phyloP scores from a whole-genome alignment of 108 stramenopile species.

The Skeletonema marinoi region DNA sequence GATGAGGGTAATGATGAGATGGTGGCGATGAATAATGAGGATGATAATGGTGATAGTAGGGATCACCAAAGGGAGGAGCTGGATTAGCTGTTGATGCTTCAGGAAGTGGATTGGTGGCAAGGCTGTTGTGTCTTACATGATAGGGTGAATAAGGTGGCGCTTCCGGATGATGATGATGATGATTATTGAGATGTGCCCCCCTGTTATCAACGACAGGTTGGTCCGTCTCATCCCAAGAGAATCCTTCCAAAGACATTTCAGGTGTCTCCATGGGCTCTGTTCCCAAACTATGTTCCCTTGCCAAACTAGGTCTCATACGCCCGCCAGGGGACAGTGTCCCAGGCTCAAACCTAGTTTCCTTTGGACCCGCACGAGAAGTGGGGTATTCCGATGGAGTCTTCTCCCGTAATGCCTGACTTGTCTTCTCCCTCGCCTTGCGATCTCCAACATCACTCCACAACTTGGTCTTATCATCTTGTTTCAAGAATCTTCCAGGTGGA shows the following conservation, averaged over 20 bases:
- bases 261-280: constrained; percentile 56
- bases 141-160: constrained; percentile 8
- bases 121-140: constrained; percentile 50
- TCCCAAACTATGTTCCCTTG: constrained; percentile 79
- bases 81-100: constrained; percentile 51
- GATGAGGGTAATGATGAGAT: constrained; percentile 5
- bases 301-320: constrained; percentile 41
- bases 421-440: constrained; percentile 87
- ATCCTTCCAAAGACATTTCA: constrained; percentile 65
- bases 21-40: constrained; percentile 31
- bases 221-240: constrained; percentile 69
- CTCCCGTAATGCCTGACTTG: constrained; percentile 83
- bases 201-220: not conserved
- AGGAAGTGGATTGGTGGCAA: constrained; percentile 57
- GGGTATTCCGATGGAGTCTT: constrained; percentile 65
- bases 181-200: constrained; percentile 6
- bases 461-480: constrained; percentile 73
- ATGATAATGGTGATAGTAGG: constrained; percentile 8
- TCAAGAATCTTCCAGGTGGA: constrained; percentile 86
- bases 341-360: constrained; percentile 61
- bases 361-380: constrained; percentile 4
- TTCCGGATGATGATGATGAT: constrained; percentile 10
- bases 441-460: constrained; percentile 87
- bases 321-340: constrained; percentile 43
- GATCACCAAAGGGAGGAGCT: constrained; percentile 32